These are phyloP conservation scores for Xylaria scruposa DNA, from an alignment of 495 filamentous ascomycete species.

Conservation along the genomic window DNA sequence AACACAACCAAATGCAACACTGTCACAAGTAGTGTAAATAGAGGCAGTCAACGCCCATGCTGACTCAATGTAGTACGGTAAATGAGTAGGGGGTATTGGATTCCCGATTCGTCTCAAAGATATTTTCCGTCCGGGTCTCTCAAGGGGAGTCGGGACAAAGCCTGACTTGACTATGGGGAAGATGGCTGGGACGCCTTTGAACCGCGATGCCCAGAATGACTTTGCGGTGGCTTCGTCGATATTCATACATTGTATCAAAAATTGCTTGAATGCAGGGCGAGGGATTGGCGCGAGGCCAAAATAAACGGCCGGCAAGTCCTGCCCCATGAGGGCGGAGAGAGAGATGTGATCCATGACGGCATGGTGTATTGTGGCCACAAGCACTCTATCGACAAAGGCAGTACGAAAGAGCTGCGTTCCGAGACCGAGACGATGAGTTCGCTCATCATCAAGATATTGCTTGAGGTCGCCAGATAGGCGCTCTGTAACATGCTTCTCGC, in stretches of 20 bases:
- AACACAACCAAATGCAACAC: slow-evolving; percentile 17
- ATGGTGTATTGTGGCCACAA: slow-evolving; percentile 23
- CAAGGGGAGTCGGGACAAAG: neutral
- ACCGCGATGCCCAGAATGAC: slow-evolving; percentile 24
- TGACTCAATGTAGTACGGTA: slow-evolving; percentile 20
- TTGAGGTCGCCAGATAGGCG: slow-evolving; percentile 3
- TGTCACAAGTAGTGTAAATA: slow-evolving; percentile 17
- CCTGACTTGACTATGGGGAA: slow-evolving; percentile 21
- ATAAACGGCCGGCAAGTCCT: slow-evolving; percentile 17
- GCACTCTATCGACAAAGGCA: slow-evolving; percentile 10
- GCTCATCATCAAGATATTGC: slow-evolving; percentile 12
- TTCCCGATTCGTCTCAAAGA: neutral
- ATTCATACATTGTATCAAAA: slow-evolving; percentile 4
- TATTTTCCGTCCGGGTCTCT: neutral
- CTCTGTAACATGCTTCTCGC: slow-evolving; percentile 15
- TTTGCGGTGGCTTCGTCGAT: slow-evolving; percentile 18
- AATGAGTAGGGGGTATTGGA: neutral
- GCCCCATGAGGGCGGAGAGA: neutral
- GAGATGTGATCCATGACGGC: slow-evolving; percentile 17
- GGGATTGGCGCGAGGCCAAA: neutral
- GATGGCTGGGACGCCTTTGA: slow-evolving; percentile 20
- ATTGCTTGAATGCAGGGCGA: slow-evolving; percentile 24
- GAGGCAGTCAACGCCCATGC: slow-evolving; percentile 24
- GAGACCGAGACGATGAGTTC: neutral
- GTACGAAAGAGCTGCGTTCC: slow-evolving; percentile 18